Evolutionary conservation across 148 eudicot species (phyloP), one percentile per base, ranked within the genome.

Genomic region (Nyssa sinensis): DNA sequence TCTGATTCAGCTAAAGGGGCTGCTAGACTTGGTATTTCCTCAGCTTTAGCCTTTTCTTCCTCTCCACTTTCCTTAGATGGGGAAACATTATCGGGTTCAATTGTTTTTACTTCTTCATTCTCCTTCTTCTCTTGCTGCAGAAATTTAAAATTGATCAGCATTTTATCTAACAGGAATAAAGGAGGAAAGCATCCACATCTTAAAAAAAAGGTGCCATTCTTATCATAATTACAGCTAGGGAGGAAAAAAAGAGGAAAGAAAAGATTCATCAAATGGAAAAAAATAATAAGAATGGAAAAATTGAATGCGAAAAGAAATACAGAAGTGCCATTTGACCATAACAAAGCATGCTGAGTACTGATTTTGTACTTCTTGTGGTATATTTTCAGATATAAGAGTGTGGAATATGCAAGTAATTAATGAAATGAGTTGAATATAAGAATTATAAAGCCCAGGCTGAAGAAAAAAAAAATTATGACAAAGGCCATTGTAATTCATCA

Each of bases 41-140:
- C 83, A 9, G 66, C 34, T 75, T 67, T 79, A 69, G 82, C 62
- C 80, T 80, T 80, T 41, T 74, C 83, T 32, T 65, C 66, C 70
- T 69, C 70, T 66, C 74, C 77, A 11, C 16, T 61, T 44, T 55
- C 77, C 53, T 79, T 69, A 11, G 77, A 5, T 28, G 64, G 37
- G 64, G 73, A 34, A 71, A 37, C 73, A 23, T 23, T 73, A 62
- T 80, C 89, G 29, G 29, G 66, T 78, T 71, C 77, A 27, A 74
- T 66, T 34, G 61, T 74, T 74, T 84, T 77, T 73, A 80, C 78
- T 78, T 83, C 83, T 71, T 84, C 77, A 60, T 49, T 61, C 55
- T 73, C 28, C 75, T 84, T 80, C 64, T 83, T 77, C 62, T 84
- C 85, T 78, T 77, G 69, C 88, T 85, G 85, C 81, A 74, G 74